Percentiles rank a stretch among this genome's conserved stretches.
Evolutionary conservation across 441 rosid genomes (phyloP).

Genomic region (Erodium trifolium): DNA sequence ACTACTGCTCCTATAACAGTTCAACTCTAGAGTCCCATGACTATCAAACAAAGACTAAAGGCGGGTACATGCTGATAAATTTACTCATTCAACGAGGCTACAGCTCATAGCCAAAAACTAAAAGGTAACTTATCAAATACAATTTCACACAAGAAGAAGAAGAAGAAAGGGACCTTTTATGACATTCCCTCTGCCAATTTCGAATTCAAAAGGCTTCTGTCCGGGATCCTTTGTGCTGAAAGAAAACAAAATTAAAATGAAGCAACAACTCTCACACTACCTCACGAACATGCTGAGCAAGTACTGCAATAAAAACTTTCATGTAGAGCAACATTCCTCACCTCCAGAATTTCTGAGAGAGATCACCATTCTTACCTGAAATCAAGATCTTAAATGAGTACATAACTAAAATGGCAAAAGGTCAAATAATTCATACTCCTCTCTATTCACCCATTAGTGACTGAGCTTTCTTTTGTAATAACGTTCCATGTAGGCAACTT

Average conservation of each 20-base stretch:
- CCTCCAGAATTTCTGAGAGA: slow-evolving; percentile 92
- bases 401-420: background rate
- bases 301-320: background rate
- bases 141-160: no score
- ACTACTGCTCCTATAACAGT: no score
- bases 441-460: background rate
- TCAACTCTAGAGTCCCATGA: no score
- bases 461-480: background rate
- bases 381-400: background rate
- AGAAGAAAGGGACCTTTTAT: slow-evolving; percentile 49
- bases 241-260: background rate
- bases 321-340: slow-evolving; percentile 10
- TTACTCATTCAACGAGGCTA: no score
- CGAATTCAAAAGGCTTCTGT: slow-evolving; percentile 68
- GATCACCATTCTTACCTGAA: slow-evolving; percentile 86
- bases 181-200: slow-evolving; percentile 72
- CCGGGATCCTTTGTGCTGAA: slow-evolving; percentile 79
- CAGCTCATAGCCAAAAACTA: no score
- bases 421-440: background rate
- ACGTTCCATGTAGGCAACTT: background rate
- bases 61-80: no score
- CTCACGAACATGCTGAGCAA: background rate
- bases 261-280: slow-evolving; percentile 6
- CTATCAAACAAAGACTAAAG: no score
- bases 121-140: no score